Percentiles rank a stretch among this genome's conserved stretches.
These are phyloP conservation scores for Dentipellis sp. DNA, from an alignment of 768 basidiomycete genomes.

Conservation along the genomic window DNA sequence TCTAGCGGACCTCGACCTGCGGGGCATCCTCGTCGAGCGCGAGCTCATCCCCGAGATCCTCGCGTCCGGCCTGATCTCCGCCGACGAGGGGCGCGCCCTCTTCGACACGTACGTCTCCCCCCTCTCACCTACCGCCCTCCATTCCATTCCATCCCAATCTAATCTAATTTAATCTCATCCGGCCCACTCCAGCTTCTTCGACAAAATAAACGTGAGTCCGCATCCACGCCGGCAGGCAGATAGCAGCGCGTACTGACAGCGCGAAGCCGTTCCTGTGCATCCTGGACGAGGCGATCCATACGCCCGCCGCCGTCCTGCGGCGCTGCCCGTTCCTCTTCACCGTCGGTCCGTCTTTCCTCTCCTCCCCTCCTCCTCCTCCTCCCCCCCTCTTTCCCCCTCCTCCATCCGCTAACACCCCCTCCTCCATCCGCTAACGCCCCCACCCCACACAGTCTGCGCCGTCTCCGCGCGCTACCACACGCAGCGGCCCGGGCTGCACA, in stretches of 20 bases:
- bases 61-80: conserved; percentile 21
- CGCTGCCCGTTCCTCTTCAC: conserved; percentile 52
- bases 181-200: conserved; percentile 42
- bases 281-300: conserved; percentile 48
- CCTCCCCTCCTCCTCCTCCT: too few relatives aligned
- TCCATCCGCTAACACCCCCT: too few relatives aligned
- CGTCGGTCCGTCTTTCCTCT: conserved; percentile 34
- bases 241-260: too few relatives aligned
- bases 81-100: conserved; percentile 19
- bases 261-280: conserved; percentile 55
- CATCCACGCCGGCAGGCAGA: too few relatives aligned
- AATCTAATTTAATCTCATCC: too few relatives aligned
- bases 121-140: neutral
- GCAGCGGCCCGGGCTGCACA: conserved; percentile 44
- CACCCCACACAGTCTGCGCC: conserved; percentile 73
- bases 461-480: conserved; percentile 59
- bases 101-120: conserved; percentile 19
- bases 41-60: conserved; percentile 24
- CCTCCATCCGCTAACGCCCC: too few relatives aligned
- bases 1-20: conserved; percentile 20
- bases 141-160: neutral
- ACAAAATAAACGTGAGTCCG: conserved; percentile 39
- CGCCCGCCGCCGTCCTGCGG: conserved; percentile 42
- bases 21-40: conserved; percentile 24
- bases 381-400: too few relatives aligned